These are phyloP conservation scores for Pseudogymnoascus sp. DNA, from an alignment of 2,329 filamentous ascomycete species.

Conservation along the genomic window DNA sequence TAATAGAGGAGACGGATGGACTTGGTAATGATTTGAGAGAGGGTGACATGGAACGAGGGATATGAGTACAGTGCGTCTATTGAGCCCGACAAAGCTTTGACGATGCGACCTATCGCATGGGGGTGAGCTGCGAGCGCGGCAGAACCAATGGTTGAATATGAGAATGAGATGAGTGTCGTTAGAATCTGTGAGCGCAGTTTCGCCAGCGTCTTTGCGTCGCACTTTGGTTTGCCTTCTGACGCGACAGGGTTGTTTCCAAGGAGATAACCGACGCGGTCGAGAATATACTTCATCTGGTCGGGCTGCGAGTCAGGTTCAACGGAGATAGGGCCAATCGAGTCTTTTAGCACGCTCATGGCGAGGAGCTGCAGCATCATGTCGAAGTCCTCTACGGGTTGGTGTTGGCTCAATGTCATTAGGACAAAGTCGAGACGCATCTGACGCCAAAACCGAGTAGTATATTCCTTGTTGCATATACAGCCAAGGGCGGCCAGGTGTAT, in stretches of 20 bases:
- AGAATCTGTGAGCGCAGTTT: conserved; percentile 34
- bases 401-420: conserved; percentile 59
- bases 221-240: conserved; percentile 21
- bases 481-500: conserved; percentile 58
- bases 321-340: conserved; percentile 60
- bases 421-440: conserved; percentile 60
- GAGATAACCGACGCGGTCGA: conserved; percentile 35
- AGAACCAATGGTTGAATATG: conserved; percentile 55
- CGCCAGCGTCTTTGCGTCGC: conserved; percentile 21
- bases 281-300: conserved; percentile 33
- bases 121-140: conserved; percentile 61
- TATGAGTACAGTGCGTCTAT: conserved; percentile 54
- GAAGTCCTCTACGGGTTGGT: conserved; percentile 59
- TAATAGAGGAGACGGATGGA: conserved; percentile 55
- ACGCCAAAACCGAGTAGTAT: conserved; percentile 44
- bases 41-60: conserved; percentile 19
- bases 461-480: conserved; percentile 39
- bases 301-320: conserved; percentile 37
- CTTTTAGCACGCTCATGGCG: conserved; percentile 55
- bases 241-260: conserved; percentile 38
- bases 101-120: conserved; percentile 65
- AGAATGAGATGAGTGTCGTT: conserved; percentile 53
- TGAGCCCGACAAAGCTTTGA: conserved; percentile 69
- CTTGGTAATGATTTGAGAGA: conserved; percentile 48
- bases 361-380: conserved; percentile 59